Evolutionary conservation across 208 protist genomes (phyloP), one percentile per base, ranked within the genome.

Genomic region (Leishmania mexicana): DNA sequence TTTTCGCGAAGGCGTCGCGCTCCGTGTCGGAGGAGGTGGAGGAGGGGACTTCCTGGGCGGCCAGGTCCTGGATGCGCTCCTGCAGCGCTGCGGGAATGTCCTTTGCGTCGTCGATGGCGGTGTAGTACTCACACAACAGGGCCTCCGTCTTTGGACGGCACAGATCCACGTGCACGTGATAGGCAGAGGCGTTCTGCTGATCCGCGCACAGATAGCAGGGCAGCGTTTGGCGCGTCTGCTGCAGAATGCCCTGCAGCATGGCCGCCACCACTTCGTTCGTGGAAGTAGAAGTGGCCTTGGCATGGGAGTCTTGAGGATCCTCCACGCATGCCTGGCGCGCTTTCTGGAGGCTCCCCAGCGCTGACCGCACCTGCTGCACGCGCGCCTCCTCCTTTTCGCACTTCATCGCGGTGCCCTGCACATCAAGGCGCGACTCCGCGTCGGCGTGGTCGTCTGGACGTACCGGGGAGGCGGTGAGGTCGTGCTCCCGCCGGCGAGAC

Each of bases 151-250:
- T 85, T 5, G 78, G 75, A 1, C 81, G 79, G 79, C 92, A 95
- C 38, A 88, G 58, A 31, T 89, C 85, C 45, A 94, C 71, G 81
- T 96, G 93, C 35, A 94, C 83, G 24, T 67, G 78, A 78, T 94
- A 95, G 28, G 88, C 78, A 28, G 76, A 83, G 19, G 89, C 60
- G 57, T 75, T 82, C 65, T 93, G 90, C 85, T 86, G 78, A 76
- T 94, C 91, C 1, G 84, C 93, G 70, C 93, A 96, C 68, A 90
- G 83, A 77, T 93, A 96, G 75, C 93, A 96, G 4, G 93, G 93
- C 74, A 95, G 60, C 75, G 92, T 83, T 68, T 87, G 89, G 5
- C 92, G 93, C 5, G 85, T 86, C 83, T 95, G 90, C 73, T 91
- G 86, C 49, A 94, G 78, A 60, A 92, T 83, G 10, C 90, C 92